A percentile compares a stretch with the other conserved stretches of the same genome.
Conservation (phyloP, 805 yeast genomes). For the Tetrapisispora nanseiensis region DNA sequence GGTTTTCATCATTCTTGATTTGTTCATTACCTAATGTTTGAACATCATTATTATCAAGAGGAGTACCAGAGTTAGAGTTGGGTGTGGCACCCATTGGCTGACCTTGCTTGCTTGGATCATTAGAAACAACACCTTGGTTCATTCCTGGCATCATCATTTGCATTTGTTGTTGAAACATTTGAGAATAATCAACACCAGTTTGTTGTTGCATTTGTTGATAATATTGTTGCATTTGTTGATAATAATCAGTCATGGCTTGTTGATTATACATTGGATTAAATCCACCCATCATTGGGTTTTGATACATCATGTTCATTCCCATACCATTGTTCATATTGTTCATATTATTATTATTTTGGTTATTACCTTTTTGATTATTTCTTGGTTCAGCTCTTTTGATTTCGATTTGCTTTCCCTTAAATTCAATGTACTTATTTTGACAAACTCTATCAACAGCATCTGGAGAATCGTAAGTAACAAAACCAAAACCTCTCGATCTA, state of each 20-base stretch:
- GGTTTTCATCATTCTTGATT: constrained; percentile 3
- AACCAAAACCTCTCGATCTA: constrained; percentile 93
- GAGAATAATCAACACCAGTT: constrained; percentile 25
- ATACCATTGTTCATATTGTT: constrained; percentile 9
- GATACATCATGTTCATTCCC: constrained; percentile 22
- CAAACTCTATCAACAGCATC: constrained; percentile 88
- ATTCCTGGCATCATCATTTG: constrained; percentile 25
- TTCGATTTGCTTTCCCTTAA: constrained; percentile 80
- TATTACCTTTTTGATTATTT: constrained; percentile 42
- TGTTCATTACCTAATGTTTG: constrained; percentile 25
- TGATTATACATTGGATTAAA: constrained; percentile 32
- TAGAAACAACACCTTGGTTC: background rate
- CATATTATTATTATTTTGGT: constrained; percentile 21
- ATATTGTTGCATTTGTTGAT: constrained; percentile 52
- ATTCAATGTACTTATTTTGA: constrained; percentile 66
- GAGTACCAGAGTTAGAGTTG: constrained; percentile 16
- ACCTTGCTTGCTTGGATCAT: background rate
- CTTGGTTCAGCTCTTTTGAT: constrained; percentile 80
- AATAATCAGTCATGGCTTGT: constrained; percentile 55
- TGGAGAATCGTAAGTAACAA: constrained; percentile 89
- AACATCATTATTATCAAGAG: constrained; percentile 16
- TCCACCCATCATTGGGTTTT: constrained; percentile 30
- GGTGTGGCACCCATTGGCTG: constrained; percentile 6
- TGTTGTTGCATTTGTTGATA: constrained; percentile 29
- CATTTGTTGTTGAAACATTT: constrained; percentile 28